These are phyloP conservation scores for Hamigera avellanea DNA, from an alignment of 495 filamentous ascomycete species.

Conservation along the genomic window DNA sequence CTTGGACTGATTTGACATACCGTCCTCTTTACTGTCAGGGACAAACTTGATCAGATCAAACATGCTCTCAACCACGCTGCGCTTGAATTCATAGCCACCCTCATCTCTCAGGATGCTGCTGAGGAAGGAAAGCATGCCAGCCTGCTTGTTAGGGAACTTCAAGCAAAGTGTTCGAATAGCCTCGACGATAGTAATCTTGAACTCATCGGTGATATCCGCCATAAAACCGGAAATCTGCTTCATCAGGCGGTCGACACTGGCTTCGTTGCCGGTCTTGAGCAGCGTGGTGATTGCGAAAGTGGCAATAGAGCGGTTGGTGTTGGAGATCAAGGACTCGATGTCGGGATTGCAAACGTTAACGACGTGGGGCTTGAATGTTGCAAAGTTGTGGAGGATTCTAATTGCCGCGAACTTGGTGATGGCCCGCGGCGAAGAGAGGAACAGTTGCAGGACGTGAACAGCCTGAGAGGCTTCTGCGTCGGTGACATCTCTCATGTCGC, in stretches of 20 bases:
- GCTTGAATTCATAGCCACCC: slow-evolving; percentile 97
- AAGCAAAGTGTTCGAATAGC: slow-evolving; percentile 92
- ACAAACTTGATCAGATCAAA: slow-evolving; percentile 99
- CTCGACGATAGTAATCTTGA: slow-evolving; percentile 99
- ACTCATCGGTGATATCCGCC: slow-evolving; percentile 96
- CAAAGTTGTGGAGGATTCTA: slow-evolving; percentile 91
- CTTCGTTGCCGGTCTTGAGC: slow-evolving; percentile 95
- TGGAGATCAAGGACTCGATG: slow-evolving; percentile 90
- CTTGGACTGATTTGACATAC: slow-evolving; percentile 19
- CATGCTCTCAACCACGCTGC: slow-evolving; percentile 95
- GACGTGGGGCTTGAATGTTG: slow-evolving; percentile 85
- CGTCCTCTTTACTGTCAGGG: slow-evolving; percentile 92
- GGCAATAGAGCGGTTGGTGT: slow-evolving; percentile 93
- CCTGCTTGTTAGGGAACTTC: slow-evolving; percentile 97
- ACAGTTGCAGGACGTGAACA: slow-evolving; percentile 89
- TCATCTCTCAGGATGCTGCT: slow-evolving; percentile 92
- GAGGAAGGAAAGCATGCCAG: slow-evolving; percentile 92
- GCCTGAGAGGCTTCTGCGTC: slow-evolving; percentile 88
- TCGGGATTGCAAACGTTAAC: slow-evolving; percentile 93
- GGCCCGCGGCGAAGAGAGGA: slow-evolving; percentile 90
- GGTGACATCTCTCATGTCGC: slow-evolving; percentile 82
- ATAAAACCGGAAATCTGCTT: slow-evolving; percentile 97
- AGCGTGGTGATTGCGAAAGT: slow-evolving; percentile 97
- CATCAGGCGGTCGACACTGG: slow-evolving; percentile 93
- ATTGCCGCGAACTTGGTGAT: slow-evolving; percentile 98